Evolutionary conservation across 345 rosid genomes (phyloP).

Genomic region (Brassica nigra): DNA sequence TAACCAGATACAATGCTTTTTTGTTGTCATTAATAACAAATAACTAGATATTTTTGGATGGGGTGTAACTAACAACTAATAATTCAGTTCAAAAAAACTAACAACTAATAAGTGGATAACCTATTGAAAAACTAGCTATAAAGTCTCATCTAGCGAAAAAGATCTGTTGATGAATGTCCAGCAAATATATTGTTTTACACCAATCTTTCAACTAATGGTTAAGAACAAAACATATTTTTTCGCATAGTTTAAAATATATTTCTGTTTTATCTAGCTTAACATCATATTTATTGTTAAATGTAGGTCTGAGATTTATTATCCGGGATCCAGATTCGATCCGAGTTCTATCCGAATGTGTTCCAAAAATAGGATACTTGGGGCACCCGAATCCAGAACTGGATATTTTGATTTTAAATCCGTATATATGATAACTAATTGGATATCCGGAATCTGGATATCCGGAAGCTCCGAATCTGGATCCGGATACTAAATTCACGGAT

Average conservation of each 20-base stretch:
- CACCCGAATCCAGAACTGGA: no score
- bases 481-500: no score
- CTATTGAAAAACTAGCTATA: neutral
- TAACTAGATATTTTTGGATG: neutral
- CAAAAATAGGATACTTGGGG: no score
- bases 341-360: no score
- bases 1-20: neutral
- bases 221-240: neutral
- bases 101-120: neutral
- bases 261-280: neutral
- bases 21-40: neutral
- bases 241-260: neutral
- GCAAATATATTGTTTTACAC: neutral
- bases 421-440: no score
- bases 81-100: neutral
- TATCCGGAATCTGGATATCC: no score
- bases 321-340: no score
- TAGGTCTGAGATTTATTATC: no score
- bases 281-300: neutral
- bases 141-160: neutral
- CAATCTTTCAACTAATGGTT: neutral
- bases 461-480: no score
- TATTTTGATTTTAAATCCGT: no score
- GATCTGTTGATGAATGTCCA: neutral
- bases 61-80: neutral